Evolutionary conservation across 768 basidiomycete species (phyloP).

Genomic region (Rhodotorula paludigena): DNA sequence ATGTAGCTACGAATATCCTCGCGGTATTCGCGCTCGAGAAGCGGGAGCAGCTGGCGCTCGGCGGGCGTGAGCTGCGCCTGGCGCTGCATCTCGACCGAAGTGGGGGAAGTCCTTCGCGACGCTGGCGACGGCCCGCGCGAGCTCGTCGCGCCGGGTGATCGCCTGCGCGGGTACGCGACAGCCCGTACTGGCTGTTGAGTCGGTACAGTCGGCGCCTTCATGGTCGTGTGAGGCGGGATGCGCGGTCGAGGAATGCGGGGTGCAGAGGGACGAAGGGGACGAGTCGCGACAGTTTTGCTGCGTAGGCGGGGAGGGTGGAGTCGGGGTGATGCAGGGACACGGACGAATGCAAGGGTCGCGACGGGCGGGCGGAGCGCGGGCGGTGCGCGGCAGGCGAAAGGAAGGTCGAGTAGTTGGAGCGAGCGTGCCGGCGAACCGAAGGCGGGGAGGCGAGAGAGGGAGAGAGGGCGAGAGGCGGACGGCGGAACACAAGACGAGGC

Average conservation of each 20-base stretch:
- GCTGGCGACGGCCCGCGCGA: conserved; percentile 10
- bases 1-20: conserved; percentile 90
- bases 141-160: conserved; percentile 24
- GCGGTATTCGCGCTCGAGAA: conserved; percentile 90
- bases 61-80: conserved; percentile 52
- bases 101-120: conserved; percentile 61
- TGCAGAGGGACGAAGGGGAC: not conserved
- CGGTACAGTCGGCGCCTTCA: conserved; percentile 27
- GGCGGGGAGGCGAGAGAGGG: no score
- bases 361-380: no score
- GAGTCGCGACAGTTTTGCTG: conserved; percentile 1
- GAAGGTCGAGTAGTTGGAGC: no score
- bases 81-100: conserved; percentile 44
- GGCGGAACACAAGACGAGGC: no score
- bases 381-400: no score
- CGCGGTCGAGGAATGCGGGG: conserved; percentile 30
- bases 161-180: conserved; percentile 61
- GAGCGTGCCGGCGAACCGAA: no score
- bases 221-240: conserved; percentile 3
- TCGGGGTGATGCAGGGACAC: not conserved
- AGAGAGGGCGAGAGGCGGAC: no score
- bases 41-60: conserved; percentile 62
- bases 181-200: conserved; percentile 27
- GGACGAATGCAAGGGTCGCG: no score
- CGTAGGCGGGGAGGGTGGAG: not conserved